phyloP scores from a whole-genome alignment of 2,329 filamentous ascomycete genomes.

The Pyrenophora seminiperda region DNA sequence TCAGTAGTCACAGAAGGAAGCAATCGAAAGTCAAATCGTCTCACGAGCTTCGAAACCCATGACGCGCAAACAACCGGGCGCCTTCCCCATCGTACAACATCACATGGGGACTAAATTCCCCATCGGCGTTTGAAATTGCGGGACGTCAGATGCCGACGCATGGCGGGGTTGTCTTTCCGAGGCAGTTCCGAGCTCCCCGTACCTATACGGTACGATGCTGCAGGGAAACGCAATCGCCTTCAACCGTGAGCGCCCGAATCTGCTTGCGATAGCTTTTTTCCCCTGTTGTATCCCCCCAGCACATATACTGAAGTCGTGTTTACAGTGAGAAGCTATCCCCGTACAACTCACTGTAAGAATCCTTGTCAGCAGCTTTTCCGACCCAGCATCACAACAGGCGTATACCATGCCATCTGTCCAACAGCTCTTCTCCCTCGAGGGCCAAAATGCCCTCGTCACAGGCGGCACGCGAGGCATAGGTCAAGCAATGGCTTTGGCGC shows the following conservation, averaged over 20 bases:
- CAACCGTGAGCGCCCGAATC: conserved; percentile 4
- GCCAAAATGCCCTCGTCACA: conserved; percentile 57
- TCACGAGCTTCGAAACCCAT: conserved; percentile 7
- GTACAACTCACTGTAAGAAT: not conserved
- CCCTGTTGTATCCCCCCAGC: not conserved
- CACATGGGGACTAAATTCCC: conserved; percentile 36
- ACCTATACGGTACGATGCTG: conserved; percentile 15
- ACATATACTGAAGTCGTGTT: not conserved
- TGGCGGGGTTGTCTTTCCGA: conserved; percentile 37
- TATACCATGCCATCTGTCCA: conserved; percentile 38
- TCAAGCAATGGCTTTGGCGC: conserved; percentile 57
- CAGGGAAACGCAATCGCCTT: conserved; percentile 8
- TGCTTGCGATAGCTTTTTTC: not conserved
- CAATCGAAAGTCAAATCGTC: conserved; percentile 4
- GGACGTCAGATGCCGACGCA: conserved; percentile 36
- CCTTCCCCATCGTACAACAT: conserved; percentile 27
- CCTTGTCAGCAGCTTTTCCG: conserved; percentile 12
- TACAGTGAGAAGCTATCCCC: not conserved
- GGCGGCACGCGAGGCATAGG: conserved; percentile 58
- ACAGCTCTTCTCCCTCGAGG: conserved; percentile 56
- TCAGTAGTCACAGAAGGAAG: not conserved
- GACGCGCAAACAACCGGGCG: conserved; percentile 24
- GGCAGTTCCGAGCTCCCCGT: conserved; percentile 27
- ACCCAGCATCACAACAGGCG: not conserved
- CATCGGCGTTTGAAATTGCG: conserved; percentile 40